A percentile compares a stretch with the other conserved stretches of the same genome.
These are phyloP conservation scores for Glonium stellatum DNA, from an alignment of 495 filamentous ascomycete genomes.

Conservation along the genomic window DNA sequence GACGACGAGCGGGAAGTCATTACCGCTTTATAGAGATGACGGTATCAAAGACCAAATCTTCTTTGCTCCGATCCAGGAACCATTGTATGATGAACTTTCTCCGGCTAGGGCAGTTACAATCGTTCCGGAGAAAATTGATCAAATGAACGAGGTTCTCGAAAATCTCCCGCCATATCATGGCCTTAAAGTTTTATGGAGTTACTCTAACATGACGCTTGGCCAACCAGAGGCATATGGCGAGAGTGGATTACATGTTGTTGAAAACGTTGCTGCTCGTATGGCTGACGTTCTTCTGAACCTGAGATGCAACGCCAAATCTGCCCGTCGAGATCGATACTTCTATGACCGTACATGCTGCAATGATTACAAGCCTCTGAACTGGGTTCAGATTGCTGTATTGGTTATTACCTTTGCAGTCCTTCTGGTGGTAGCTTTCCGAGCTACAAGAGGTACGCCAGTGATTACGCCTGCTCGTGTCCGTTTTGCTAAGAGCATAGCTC, in stretches of 20 bases:
- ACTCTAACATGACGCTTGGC: constrained; percentile 40
- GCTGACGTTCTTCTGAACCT: constrained; percentile 52
- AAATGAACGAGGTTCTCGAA: constrained; percentile 50
- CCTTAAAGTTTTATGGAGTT: constrained; percentile 49
- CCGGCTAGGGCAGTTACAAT: constrained; percentile 43
- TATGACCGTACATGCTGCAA: constrained; percentile 55
- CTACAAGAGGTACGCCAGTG: neutral
- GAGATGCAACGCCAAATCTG: constrained; percentile 47
- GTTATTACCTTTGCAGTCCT: constrained; percentile 33
- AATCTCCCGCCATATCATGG: constrained; percentile 39
- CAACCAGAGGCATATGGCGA: constrained; percentile 37
- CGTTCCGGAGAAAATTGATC: constrained; percentile 44
- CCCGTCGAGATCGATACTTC: constrained; percentile 37
- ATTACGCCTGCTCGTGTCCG: neutral
- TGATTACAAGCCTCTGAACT: constrained; percentile 35
- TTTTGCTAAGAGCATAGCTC: constrained; percentile 4
- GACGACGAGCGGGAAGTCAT: neutral
- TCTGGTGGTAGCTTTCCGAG: constrained; percentile 25
- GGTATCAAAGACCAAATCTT: constrained; percentile 29
- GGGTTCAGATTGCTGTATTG: constrained; percentile 34
- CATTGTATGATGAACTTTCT: constrained; percentile 46
- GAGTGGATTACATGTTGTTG: constrained; percentile 49
- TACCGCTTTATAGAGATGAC: constrained; percentile 20
- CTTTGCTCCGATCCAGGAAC: constrained; percentile 50
- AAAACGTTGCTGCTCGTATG: constrained; percentile 42